phyloP scores from a whole-genome alignment of 1,284 basidiomycete species.

The Violaceomyces palustris region DNA sequence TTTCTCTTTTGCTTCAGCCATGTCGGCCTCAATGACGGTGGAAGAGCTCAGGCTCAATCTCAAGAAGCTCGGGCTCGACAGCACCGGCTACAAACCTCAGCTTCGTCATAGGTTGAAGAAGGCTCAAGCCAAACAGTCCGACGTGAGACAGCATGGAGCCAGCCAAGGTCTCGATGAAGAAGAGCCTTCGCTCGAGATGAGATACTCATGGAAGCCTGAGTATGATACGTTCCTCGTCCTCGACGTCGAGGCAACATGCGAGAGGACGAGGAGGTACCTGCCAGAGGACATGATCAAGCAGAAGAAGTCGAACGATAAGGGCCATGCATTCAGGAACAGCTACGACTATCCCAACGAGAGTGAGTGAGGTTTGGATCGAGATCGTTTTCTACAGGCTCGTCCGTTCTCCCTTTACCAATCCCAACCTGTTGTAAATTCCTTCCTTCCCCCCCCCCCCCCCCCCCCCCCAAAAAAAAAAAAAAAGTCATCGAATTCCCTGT shows the following conservation, averaged over 20 bases:
- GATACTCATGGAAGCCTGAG: constrained; percentile 22
- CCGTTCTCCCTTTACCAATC: too few species aligned
- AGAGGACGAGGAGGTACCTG: constrained; percentile 24
- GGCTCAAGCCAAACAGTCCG: constrained; percentile 5
- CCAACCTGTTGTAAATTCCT: too few species aligned
- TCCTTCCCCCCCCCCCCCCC: too few species aligned
- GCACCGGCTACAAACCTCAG: constrained; percentile 44
- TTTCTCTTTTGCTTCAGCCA: neutral
- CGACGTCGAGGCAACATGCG: constrained; percentile 87
- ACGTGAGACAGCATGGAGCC: too few species aligned
- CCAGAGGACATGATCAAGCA: neutral
- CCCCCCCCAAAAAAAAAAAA: too few species aligned
- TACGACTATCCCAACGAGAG: constrained; percentile 79
- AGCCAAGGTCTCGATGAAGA: too few species aligned
- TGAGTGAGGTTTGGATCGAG: constrained; percentile 11
- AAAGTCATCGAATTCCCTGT: constrained; percentile 73
- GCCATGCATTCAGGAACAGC: too few species aligned
- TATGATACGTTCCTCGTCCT: constrained; percentile 58
- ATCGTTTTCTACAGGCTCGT: too few species aligned
- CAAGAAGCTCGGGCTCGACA: constrained; percentile 39
- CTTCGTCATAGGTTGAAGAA: constrained; percentile 31
- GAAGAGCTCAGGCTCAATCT: constrained; percentile 31
- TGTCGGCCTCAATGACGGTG: constrained; percentile 21
- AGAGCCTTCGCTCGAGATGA: too few species aligned
- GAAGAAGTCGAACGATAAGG: neutral